A percentile compares a stretch with the other conserved stretches of the same genome.
Conservation (phyloP, 306 rosid genomes). For the Morella rubra region DNA sequence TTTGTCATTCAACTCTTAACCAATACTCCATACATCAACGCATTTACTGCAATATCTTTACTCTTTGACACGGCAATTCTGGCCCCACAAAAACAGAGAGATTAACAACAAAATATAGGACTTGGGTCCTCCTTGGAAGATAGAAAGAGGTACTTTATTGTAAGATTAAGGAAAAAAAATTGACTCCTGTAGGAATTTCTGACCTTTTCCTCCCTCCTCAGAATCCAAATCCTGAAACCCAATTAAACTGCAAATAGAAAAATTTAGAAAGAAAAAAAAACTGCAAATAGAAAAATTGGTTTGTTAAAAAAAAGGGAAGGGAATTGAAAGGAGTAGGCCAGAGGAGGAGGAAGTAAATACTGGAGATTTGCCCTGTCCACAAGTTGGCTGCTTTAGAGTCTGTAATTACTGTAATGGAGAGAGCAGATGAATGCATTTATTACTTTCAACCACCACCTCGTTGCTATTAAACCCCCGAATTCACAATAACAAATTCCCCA, state of each 20-base stretch:
- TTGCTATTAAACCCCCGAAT: conserved; percentile 25
- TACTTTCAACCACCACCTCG: conserved; percentile 52
- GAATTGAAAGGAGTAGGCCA: not conserved
- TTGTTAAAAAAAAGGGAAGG: not conserved
- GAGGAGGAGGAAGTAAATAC: not conserved
- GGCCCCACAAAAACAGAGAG: not conserved
- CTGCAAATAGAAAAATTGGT: not conserved
- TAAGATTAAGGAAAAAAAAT: no score
- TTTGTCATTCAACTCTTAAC: not conserved
- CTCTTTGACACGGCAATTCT: not conserved
- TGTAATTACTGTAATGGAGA: conserved; percentile 43
- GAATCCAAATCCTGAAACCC: no score
- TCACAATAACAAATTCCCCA: not conserved
- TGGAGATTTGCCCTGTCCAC: conserved; percentile 14
- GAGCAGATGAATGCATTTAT: conserved; percentile 60
- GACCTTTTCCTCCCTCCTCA: no score
- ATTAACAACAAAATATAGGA: not conserved
- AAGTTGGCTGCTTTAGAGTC: conserved; percentile 16
- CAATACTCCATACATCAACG: not conserved
- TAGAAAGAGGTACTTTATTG: no score
- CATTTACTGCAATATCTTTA: conserved; percentile 1
- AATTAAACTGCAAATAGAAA: not conserved
- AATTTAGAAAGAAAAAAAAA: not conserved
- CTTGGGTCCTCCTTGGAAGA: no score
- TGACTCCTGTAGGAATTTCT: no score